Evolutionary conservation across 2,329 filamentous ascomycete species (phyloP).

Genomic region (Aspergillus chevalieri): DNA sequence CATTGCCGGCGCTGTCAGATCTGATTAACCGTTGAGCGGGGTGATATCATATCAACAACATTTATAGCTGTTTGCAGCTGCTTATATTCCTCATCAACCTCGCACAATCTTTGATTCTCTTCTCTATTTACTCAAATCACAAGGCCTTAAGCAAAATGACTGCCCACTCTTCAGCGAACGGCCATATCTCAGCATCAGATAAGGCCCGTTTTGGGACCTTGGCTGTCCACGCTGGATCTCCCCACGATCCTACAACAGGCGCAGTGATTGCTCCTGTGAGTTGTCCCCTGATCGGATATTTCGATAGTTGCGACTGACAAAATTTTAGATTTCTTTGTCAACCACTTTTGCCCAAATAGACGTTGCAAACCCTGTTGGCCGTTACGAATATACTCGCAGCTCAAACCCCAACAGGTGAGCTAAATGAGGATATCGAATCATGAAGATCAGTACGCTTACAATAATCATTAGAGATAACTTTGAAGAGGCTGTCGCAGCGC

Average conservation of each 20-base stretch:
- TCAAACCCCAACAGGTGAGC: slow-evolving; percentile 77
- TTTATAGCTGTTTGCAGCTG: neutral
- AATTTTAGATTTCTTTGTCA: slow-evolving; percentile 71
- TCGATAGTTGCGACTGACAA: slow-evolving; percentile 7
- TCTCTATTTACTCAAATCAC: neutral
- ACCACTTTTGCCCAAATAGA: slow-evolving; percentile 91
- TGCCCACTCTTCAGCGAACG: slow-evolving; percentile 19
- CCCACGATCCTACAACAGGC: slow-evolving; percentile 83
- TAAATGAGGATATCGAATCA: neutral
- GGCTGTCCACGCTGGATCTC: slow-evolving; percentile 87
- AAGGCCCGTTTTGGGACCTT: slow-evolving; percentile 82
- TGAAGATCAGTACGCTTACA: neutral
- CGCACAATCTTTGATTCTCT: neutral
- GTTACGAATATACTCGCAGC: slow-evolving; percentile 88
- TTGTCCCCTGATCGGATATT: slow-evolving; percentile 1
- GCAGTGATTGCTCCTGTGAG: slow-evolving; percentile 82
- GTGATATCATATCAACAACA: neutral
- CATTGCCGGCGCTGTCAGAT: neutral
- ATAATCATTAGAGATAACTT: slow-evolving; percentile 65
- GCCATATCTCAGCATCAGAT: slow-evolving; percentile 61
- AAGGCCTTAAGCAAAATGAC: slow-evolving; percentile 11
- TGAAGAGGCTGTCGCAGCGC: slow-evolving; percentile 79
- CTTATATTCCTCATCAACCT: slow-evolving; percentile 3
- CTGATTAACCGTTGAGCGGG: neutral
- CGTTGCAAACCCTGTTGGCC: slow-evolving; percentile 79